Conservation (phyloP, 192 early-diverging fungal species). For the Pecoramyces ruminantium region DNA sequence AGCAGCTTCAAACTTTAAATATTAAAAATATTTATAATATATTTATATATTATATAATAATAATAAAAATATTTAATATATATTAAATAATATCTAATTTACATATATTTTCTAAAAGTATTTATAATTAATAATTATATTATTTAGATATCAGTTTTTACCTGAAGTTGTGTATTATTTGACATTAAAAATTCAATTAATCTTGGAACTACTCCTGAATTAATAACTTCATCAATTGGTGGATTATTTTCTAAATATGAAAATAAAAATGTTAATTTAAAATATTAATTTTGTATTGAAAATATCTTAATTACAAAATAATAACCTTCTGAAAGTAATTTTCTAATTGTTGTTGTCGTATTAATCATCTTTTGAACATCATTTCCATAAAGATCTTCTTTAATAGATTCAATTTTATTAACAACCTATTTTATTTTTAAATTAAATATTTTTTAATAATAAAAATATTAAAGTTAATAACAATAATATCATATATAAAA, state of each 20-base stretch:
- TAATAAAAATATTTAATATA: too few species aligned
- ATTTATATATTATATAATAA: too few species aligned
- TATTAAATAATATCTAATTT: too few species aligned
- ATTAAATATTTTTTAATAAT: too few species aligned
- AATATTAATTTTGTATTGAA: neutral
- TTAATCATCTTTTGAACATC: slow-evolving; percentile 21
- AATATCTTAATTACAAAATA: neutral
- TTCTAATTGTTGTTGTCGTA: slow-evolving; percentile 21
- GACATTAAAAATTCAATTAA: slow-evolving; percentile 30
- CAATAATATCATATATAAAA: too few species aligned
- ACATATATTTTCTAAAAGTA: too few species aligned
- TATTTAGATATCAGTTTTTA: neutral
- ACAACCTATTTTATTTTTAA: neutral
- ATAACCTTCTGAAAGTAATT: slow-evolving; percentile 18
- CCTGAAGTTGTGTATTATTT: slow-evolving; percentile 8
- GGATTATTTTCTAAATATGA: slow-evolving; percentile 14
- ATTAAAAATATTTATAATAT: too few species aligned
- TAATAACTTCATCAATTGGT: slow-evolving; percentile 29
- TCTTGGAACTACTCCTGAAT: slow-evolving; percentile 19
- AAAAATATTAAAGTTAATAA: too few species aligned
- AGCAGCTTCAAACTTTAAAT: slow-evolving; percentile 27
- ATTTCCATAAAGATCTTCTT: slow-evolving; percentile 12
- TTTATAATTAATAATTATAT: neutral
- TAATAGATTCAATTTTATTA: slow-evolving; percentile 7
- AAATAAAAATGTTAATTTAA: neutral